phyloP scores from a whole-genome alignment of 192 early-diverging fungal species.

The Coemansia sp. region DNA sequence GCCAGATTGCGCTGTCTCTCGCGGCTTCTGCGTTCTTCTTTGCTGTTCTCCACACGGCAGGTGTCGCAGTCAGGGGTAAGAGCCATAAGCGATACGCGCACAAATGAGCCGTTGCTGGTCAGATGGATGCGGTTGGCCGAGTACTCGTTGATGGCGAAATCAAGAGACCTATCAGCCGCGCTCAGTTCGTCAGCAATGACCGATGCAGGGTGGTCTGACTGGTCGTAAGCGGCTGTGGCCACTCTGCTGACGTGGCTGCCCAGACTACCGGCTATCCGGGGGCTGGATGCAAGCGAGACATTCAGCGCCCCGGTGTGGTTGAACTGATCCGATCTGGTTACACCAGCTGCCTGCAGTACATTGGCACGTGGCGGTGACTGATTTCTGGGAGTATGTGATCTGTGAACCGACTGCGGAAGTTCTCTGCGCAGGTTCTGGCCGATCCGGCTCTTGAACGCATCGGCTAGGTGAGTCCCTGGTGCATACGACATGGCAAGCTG shows the following conservation, averaged over 20 bases:
- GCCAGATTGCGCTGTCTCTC: slow-evolving; percentile 14
- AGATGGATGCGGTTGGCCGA: slow-evolving; percentile 39
- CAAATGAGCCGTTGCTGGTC: slow-evolving; percentile 33
- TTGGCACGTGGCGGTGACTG: background rate
- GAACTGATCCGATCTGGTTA: slow-evolving; percentile 3
- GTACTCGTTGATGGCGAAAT: slow-evolving; percentile 39
- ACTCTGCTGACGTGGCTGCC: slow-evolving; percentile 4
- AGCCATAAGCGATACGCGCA: slow-evolving; percentile 50
- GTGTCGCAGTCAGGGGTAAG: slow-evolving; percentile 45
- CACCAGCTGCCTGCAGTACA: no score
- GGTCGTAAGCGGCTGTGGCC: background rate
- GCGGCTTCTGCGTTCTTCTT: slow-evolving; percentile 18
- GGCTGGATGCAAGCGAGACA: slow-evolving; percentile 2
- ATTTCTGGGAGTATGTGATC: background rate
- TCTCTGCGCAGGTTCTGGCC: background rate
- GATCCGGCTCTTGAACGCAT: background rate
- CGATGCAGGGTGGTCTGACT: background rate
- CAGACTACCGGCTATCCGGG: slow-evolving; percentile 1
- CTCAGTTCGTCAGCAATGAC: slow-evolving; percentile 2
- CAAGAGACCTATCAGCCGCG: slow-evolving; percentile 15
- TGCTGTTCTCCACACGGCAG: slow-evolving; percentile 22
- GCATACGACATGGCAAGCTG: slow-evolving; percentile 26
- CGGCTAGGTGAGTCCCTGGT: slow-evolving; percentile 12
- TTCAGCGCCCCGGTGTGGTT: background rate
- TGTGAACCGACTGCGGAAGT: background rate